Evolutionary conservation across 441 rosid species (phyloP).

Genomic region (Sinapis alba): DNA sequence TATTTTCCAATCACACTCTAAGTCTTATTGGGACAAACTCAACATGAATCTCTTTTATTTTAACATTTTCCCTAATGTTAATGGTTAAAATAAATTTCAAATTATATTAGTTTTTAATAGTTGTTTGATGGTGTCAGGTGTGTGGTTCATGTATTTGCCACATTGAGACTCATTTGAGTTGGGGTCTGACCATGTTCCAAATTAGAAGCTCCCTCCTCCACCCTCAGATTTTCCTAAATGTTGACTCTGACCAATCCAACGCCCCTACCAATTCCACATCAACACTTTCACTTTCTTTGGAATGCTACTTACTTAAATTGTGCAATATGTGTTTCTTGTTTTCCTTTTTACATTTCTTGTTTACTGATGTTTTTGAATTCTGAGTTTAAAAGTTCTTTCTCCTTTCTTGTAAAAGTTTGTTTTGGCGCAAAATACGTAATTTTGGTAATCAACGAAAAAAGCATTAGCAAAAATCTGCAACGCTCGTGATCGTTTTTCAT

Average conservation of each 20-base stretch:
- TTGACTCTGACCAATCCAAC: conserved; percentile 41
- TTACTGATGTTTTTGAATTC: not conserved
- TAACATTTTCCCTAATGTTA: not conserved
- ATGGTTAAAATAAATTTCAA: not conserved
- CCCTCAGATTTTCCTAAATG: conserved; percentile 85
- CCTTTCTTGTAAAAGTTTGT: not conserved
- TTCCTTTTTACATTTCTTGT: not conserved
- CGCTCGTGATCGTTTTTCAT: not conserved
- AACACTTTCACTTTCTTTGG: not conserved
- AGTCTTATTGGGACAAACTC: not conserved
- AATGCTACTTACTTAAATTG: not conserved
- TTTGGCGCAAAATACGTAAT: not conserved
- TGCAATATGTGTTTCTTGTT: conserved; percentile 2
- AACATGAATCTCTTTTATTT: not conserved
- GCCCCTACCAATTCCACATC: conserved; percentile 15
- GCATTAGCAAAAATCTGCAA: not conserved
- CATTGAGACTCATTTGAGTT: conserved; percentile 65
- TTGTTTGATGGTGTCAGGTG: not conserved
- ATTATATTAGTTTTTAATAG: not conserved
- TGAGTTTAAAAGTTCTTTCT: not conserved
- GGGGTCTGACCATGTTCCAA: conserved; percentile 74
- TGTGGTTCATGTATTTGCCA: not conserved
- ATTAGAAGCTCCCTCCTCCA: conserved; percentile 72
- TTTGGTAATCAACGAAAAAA: conserved; percentile 6
- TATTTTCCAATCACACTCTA: not conserved